Evolutionary conservation across 2,329 filamentous ascomycete genomes (phyloP), one percentile per base, ranked within the genome.

Genomic region (Claviceps cyperi): DNA sequence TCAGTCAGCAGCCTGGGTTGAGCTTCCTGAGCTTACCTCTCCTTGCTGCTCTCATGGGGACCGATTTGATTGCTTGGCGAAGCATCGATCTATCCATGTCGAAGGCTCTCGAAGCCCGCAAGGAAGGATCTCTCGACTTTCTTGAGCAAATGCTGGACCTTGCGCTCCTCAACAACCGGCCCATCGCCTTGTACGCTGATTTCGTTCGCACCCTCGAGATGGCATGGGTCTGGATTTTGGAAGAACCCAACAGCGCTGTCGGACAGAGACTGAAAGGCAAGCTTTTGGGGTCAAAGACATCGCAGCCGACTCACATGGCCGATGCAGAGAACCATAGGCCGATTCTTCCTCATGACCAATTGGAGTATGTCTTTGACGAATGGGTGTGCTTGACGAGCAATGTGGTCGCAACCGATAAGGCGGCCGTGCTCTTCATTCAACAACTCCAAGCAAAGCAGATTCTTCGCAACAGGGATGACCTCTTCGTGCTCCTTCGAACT

Each of bases 351-450:
- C 80, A 82, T 54, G 87, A 94, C 54, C 88, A 96, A 64, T 80
- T 94, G 67, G 88, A 94, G 58, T 97, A 98, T 62, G 77, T 96
- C 19, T 96, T 98, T 60, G 89, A 91, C 43, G 92, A 98, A 68
- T 98, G 92, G 92, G 78, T 91, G 28, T 81, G 84, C 52, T 76
- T 96, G 7, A 84, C 77, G 68, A 84, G 84, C 64, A 86, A 88
- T 58, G 77, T 81, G n/a, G 80, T 83, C 56, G 80, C 83, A 4
- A 81, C 83, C 4, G 84, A 88, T 54, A 85, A 84, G 60, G 78
- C 83, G 0, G 74, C 81, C 49, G 70, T 77, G 5, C 78, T 86
- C 1, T 97, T 97, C 65, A 78, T 96, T 44, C 81, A 84, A 58
- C 91, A 97, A 64, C 72, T 97, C 60, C 84, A 91, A 58, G 75